Conservation (phyloP, 2,329 filamentous ascomycete genomes). For the Pseudogymnoascus sp. region DNA sequence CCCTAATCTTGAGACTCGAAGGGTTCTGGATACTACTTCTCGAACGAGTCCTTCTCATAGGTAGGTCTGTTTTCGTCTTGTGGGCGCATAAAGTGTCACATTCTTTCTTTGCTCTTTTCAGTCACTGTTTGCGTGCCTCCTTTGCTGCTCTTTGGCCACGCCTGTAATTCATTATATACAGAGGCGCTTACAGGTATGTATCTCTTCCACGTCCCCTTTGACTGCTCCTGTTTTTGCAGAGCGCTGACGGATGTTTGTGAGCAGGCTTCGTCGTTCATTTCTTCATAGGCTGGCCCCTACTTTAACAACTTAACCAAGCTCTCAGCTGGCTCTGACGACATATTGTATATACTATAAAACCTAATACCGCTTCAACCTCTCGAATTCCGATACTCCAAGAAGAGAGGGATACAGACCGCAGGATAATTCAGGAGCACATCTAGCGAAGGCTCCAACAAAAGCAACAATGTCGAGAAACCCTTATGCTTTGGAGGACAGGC, state of each 20-base stretch:
- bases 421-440: constrained; percentile 15
- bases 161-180: constrained; percentile 4
- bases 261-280: not conserved
- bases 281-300: constrained; percentile 6
- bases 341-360: constrained; percentile 2
- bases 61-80: not conserved
- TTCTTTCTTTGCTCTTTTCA: not conserved
- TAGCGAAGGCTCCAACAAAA: constrained; percentile 12
- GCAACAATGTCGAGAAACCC: constrained; percentile 3
- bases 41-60: not conserved
- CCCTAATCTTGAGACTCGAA: constrained; percentile 3
- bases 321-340: constrained; percentile 8
- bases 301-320: constrained; percentile 5
- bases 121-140: constrained; percentile 2
- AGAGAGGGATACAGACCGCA: not conserved
- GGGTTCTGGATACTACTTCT: not conserved
- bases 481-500: constrained; percentile 31
- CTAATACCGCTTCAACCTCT: not conserved
- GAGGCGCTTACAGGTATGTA: constrained; percentile 4
- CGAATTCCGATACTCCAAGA: not conserved
- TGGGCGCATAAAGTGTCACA: constrained; percentile 4
- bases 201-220: not conserved
- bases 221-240: not conserved
- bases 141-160: constrained; percentile 1
- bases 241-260: not conserved